Evolutionary conservation across 2,329 filamentous ascomycete genomes (phyloP), one percentile per base, ranked within the genome.

Genomic region (Dendryphion nanum): DNA sequence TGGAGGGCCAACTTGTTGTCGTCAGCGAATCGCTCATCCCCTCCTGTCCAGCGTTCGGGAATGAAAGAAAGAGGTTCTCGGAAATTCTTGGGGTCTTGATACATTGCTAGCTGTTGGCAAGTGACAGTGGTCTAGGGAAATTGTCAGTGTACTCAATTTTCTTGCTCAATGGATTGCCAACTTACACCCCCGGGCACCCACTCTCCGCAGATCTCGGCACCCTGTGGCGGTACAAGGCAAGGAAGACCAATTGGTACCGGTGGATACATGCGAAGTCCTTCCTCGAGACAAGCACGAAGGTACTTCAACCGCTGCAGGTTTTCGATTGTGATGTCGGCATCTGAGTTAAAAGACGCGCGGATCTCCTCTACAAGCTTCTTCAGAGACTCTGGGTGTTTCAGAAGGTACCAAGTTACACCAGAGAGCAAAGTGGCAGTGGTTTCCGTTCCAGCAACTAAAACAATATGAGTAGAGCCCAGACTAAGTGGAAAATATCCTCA

Each of bases 251-350:
- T 47, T 5, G 66, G 51, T 4, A 61, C 57, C 10, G 66, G 63
- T 1, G 67, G 67, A 30, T 65, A 70, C 7, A 66, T 34, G 13
- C 64, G 55, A 14, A 67, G 40, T 2, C 46, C 51, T 37, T 69
- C 66, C 17, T 63, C 50, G 1, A 69, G 38, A 12, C 53, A 54
- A 5, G 61, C 62, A 21, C 49, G 44, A 14, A 66, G 38, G 14
- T 38, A 45, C 17, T 21, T 32, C 15, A 41, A 17, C 10, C 28
- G 23, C 13, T 18, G 33, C 54, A 68, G 1, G 34, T 36, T n/a
- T 1, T 40, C 30, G 34, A 66, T 41, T 5, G 40, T 54, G 12
- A 66, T 60, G 1, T 61, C 50, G 1, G 55, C 49, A 16, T 50
- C 46, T 4, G 28, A 37, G 5, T 37, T 8, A 18, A 45, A 44